Evolutionary conservation across 2,329 filamentous ascomycete species (phyloP).

Genomic region (Neurospora crassa): DNA sequence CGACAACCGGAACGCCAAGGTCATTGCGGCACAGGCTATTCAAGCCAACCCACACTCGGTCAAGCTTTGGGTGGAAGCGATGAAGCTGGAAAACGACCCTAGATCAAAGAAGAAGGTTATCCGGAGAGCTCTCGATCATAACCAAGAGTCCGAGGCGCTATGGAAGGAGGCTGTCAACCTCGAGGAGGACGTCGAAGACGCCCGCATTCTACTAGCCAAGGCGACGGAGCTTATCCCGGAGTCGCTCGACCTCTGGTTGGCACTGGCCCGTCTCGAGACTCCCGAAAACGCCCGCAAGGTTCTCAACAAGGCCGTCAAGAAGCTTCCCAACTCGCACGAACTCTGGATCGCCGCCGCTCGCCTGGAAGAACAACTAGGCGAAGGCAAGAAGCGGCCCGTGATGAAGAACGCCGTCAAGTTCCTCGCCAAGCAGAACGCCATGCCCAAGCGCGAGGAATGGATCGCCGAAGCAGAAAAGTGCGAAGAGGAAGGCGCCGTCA

Average conservation of each 20-base stretch:
- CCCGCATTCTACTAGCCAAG: conserved; percentile 80
- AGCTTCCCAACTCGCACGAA: conserved; percentile 84
- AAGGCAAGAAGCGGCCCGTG: conserved; percentile 71
- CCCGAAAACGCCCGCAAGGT: conserved; percentile 91
- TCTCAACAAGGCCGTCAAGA: conserved; percentile 88
- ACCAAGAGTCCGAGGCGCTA: conserved; percentile 88
- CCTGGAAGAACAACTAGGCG: conserved; percentile 79
- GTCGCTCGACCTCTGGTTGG: conserved; percentile 91
- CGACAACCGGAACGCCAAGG: conserved; percentile 84
- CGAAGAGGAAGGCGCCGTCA: conserved; percentile 78
- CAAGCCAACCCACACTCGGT: conserved; percentile 85
- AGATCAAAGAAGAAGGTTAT: conserved; percentile 88
- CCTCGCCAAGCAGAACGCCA: conserved; percentile 81
- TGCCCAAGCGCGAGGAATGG: conserved; percentile 97
- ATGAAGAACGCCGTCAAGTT: conserved; percentile 92
- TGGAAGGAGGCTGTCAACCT: conserved; percentile 98
- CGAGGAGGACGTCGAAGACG: conserved; percentile 83
- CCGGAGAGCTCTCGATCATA: conserved; percentile 80
- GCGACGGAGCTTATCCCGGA: conserved; percentile 91
- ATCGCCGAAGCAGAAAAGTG: conserved; percentile 90
- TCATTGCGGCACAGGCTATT: conserved; percentile 89
- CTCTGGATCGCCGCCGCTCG: conserved; percentile 94
- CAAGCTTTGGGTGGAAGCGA: conserved; percentile 87
- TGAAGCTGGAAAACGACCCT: conserved; percentile 76
- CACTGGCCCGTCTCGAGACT: conserved; percentile 78